Evolutionary conservation across 2,329 filamentous ascomycete genomes (phyloP).

Genomic region (Hirsutella thompsonii): DNA sequence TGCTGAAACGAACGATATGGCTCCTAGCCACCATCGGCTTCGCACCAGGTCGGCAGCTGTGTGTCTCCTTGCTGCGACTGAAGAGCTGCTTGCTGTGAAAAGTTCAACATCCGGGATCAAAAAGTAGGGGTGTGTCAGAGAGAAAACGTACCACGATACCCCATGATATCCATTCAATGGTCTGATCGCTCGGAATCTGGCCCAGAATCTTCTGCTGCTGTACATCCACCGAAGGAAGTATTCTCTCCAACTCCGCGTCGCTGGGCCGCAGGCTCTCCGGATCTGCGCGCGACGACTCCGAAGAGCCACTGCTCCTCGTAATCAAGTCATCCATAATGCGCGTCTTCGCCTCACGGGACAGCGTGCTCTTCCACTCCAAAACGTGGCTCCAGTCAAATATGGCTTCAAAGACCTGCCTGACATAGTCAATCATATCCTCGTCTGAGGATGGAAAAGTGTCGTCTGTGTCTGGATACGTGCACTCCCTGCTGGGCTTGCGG

Average conservation of each 20-base stretch:
- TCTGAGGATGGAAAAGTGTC: conserved; percentile 6
- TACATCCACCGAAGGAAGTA: conserved; percentile 5
- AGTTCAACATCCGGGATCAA: too few species aligned
- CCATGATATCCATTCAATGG: conserved; percentile 12
- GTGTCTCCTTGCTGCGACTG: conserved; percentile 14
- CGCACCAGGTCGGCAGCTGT: conserved; percentile 12
- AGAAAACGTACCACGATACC: conserved; percentile 9
- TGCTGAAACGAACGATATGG: conserved; percentile 11
- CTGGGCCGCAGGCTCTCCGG: conserved; percentile 5
- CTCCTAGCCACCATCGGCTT: conserved; percentile 16
- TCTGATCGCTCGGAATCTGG: conserved; percentile 9
- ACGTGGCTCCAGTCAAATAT: conserved; percentile 12
- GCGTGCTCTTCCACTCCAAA: conserved; percentile 10
- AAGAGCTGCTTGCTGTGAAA: conserved; percentile 8
- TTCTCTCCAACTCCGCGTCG: conserved; percentile 1
- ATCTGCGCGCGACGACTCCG: neutral
- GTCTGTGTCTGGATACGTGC: conserved; percentile 7
- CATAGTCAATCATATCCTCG: conserved; percentile 4
- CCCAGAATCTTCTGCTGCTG: conserved; percentile 11
- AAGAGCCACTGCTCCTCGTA: neutral
- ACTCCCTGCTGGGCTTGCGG: conserved; percentile 5
- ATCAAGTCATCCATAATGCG: conserved; percentile 3
- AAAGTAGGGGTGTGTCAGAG: too few species aligned
- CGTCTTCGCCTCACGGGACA: conserved; percentile 3
- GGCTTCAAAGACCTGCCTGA: conserved; percentile 9